Evolutionary conservation across 2,329 filamentous ascomycete genomes (phyloP), one percentile per base, ranked within the genome.

Genomic region (Alternaria burnsii): DNA sequence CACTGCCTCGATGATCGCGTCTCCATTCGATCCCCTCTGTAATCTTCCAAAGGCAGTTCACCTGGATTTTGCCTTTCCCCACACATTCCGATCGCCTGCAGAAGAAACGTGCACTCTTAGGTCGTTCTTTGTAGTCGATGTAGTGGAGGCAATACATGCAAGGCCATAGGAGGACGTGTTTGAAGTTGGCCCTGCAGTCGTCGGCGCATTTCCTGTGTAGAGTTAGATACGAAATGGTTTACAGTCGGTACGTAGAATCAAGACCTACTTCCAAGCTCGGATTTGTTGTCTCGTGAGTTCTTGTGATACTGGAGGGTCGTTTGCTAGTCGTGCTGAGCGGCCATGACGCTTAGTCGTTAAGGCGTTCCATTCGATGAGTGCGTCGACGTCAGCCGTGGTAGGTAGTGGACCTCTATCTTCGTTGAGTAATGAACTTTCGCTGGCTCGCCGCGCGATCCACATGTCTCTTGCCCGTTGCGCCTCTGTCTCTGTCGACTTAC

Each of bases 121-220:
- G 34, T 22, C 26, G 38, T 12, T 32, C 7, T 11, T 5, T 12
- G 14, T 32, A 24, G 14, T 58, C 55, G 14, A 54, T 50, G 18
- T 24, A 34, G 2, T 3, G 22, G 4, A 26, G 40, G 14, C 59
- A 61, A 24, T 61, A 61, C 55, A 61, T 61, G 43, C 59, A 61
- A 2, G 59, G 54, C 59, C 59, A 61, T n/a, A 34, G 10, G 4
- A 44, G 20, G 9, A 50, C 24, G 30, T 20, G 38, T 8, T n/a
- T 16, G 1, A 43, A 42, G 11, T 28, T 58, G 24, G 34, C 8
- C 18, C 46, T 52, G 18, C 34, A 34, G 5, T 47, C 32, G 18
- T 30, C 24, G 20, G 30, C 38, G 1, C 30, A 14, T 14, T 42
- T 34, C 34, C 58, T 60, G 4, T 12, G 8, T n/a, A 14, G 1